Evolutionary conservation across 768 basidiomycete genomes (phyloP).

Genomic region (Lactifluus volemus): DNA sequence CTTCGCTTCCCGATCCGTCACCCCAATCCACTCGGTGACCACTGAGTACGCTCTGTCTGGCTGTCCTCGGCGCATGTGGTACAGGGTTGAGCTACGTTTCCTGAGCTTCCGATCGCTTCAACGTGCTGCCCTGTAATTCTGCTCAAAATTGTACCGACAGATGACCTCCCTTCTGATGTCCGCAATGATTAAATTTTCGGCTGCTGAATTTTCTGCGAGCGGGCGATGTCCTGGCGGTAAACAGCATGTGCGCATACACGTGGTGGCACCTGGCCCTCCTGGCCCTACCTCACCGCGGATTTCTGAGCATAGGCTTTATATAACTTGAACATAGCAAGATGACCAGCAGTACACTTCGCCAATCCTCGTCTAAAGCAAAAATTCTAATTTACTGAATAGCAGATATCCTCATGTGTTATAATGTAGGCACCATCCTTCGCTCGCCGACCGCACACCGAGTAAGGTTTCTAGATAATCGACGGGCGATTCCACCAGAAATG

Average conservation of each 20-base stretch:
- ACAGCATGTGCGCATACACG: slow-evolving; percentile 13
- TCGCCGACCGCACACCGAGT: not conserved
- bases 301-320: slow-evolving; percentile 14
- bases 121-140: not conserved
- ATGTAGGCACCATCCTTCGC: slow-evolving; percentile 8
- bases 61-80: slow-evolving; percentile 3
- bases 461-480: slow-evolving; percentile 20
- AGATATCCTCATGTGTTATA: slow-evolving; percentile 18
- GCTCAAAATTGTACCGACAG: not conserved
- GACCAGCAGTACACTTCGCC: not conserved
- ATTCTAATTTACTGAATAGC: not conserved
- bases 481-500: slow-evolving; percentile 22
- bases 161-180: not conserved
- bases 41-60: slow-evolving; percentile 1
- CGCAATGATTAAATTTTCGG: slow-evolving; percentile 15
- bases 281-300: not conserved
- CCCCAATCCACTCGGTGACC: not conserved
- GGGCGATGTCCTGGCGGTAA: slow-evolving; percentile 15
- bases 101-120: slow-evolving; percentile 7
- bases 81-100: slow-evolving; percentile 7
- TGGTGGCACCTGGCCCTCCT: not conserved
- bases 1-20: slow-evolving; percentile 11
- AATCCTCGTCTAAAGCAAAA: slow-evolving; percentile 9
- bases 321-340: not conserved
- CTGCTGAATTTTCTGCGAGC: slow-evolving; percentile 9